Evolutionary conservation across 75 land plant genomes (phyloP), one percentile per base, ranked within the genome.

Genomic region (Picea sitchensis): DNA sequence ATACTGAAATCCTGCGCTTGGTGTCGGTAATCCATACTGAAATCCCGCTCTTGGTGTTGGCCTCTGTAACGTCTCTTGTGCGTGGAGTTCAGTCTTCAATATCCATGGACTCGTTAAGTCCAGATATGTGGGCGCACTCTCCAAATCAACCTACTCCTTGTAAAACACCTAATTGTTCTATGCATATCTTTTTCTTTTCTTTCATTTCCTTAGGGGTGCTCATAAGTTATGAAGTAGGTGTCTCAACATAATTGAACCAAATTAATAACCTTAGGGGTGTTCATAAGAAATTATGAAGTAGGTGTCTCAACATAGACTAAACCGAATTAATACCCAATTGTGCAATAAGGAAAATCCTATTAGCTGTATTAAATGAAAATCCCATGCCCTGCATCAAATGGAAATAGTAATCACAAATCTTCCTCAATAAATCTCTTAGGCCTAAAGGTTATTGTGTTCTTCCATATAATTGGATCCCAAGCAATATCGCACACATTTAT

Each of bases 401-500:
- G 98, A 32, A 95, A 82, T 4, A 95, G 82, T 58, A 93, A 59
- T 78, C 62, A 91, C 61, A 92, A 75, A 58, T 92, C 93, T 75
- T 90, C 91, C 68, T 91, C 98, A 30, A 85, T 30, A 82, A 91
- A 95, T 75, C 98, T 68, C 84, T 95, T 95, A 0, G 98, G 98
- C 20, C 95, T 83, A 80, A 88, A 95, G 74, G 81, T 84, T 5
- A 82, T 58, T 0, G 95, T 90, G 69, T 88, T 68, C 75, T 85
- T 82, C 98, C 98, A 95, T 31, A 86, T 63, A 1, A 81, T 69
- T 1, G 98, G 93, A 63, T 93, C 94, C 2, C 95, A 82, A 1
- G 90, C 90, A 21, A 95, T 78, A 9, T 93, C 98, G 85, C 90
- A 95, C 5, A 89, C 95, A 73, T 95, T 95, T 61, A 93, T 90